These are phyloP conservation scores for Scedosporium aurantiacum DNA, from an alignment of 2,329 filamentous ascomycete genomes.

Conservation along the genomic window DNA sequence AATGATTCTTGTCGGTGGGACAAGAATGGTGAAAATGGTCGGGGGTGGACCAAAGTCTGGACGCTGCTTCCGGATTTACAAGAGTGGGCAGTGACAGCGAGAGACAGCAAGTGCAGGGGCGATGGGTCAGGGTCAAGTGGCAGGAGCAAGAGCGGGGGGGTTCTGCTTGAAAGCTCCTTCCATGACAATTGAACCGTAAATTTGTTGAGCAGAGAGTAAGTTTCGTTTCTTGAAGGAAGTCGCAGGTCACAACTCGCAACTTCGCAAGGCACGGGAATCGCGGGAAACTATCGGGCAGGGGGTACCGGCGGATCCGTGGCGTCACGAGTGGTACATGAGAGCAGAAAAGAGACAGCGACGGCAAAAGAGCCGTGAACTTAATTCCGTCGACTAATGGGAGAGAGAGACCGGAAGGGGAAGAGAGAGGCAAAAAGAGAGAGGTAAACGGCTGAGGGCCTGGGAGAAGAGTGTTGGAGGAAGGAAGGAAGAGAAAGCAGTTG, in stretches of 20 bases:
- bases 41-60: no score
- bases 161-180: no score
- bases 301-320: neutral
- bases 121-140: neutral
- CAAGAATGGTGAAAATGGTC: no score
- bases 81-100: neutral
- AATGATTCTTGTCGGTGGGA: no score
- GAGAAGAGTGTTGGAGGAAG: neutral
- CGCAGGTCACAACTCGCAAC: neutral
- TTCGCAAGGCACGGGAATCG: neutral
- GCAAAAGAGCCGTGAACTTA: neutral
- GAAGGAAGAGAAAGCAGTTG: neutral
- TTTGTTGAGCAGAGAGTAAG: neutral
- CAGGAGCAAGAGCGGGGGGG: no score
- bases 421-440: no score
- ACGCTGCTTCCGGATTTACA: no score
- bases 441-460: neutral
- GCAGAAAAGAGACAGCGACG: neutral
- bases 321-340: neutral
- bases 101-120: neutral
- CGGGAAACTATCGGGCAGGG: neutral
- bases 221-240: neutral
- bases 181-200: neutral
- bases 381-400: neutral
- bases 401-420: no score